A percentile compares a stretch with the other conserved stretches of the same genome.
Conservation (phyloP, 257 asterid species). For the Dorcoceras hygrometricum region DNA sequence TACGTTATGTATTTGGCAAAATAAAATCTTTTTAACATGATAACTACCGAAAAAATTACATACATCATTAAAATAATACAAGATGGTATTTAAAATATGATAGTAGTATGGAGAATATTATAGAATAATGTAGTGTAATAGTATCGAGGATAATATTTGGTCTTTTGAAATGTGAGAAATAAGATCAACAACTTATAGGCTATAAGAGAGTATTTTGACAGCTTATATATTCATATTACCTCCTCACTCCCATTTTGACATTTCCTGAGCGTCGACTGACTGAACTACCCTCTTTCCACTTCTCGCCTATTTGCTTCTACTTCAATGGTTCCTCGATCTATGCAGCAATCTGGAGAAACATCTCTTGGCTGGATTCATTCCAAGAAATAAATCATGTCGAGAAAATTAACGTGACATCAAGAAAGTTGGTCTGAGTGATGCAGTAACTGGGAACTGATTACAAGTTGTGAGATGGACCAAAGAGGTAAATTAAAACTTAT, state of each 20-base stretch:
- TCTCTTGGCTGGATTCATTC: background rate
- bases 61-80: too few species aligned
- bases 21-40: too few species aligned
- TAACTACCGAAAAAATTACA: too few species aligned
- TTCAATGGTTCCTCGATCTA: background rate
- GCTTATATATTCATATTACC: background rate
- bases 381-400: background rate
- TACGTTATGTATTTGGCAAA: too few species aligned
- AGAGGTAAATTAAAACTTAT: conserved; percentile 46
- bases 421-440: conserved; percentile 5
- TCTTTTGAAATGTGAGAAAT: too few species aligned
- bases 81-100: too few species aligned
- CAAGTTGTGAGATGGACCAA: background rate
- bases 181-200: too few species aligned
- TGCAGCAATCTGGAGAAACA: background rate
- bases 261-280: background rate
- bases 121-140: too few species aligned
- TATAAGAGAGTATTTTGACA: too few species aligned
- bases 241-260: background rate
- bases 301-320: background rate
- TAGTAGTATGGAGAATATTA: too few species aligned
- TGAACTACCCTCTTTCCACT: background rate
- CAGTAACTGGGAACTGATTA: conserved; percentile 7
- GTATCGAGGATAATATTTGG: too few species aligned
- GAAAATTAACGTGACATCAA: background rate